Base-by-base conservation (phyloP, 305 asterid species). In the Fraxinus floribunda region DNA sequence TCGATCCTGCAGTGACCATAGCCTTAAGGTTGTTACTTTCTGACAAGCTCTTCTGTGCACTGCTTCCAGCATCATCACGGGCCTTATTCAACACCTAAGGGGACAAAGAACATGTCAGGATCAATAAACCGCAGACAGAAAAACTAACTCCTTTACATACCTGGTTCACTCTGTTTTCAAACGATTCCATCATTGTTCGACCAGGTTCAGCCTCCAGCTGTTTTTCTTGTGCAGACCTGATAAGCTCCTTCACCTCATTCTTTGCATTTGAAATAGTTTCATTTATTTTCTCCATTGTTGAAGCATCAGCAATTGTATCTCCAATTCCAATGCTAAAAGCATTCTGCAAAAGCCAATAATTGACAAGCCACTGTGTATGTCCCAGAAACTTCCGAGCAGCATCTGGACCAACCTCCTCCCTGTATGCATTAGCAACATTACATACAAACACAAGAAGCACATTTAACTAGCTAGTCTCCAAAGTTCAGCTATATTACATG, bases 381-480 rank as follows among this genome's bases (percentile, higher is more conserved):
- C 99, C 99, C 88, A 97, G 89, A 89, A 97, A 97, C 64, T 97
- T 97, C 55, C 99, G 97, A 88, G 99, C 99, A 9, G 98, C 97
- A 90, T 97, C 98, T 20, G 99, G 99, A 41, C 99, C 99, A 13
- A 97, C 99, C 87, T 97, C 99, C 83, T 97, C 99, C 99, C 99
- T 97, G 92, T 75, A 82, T 49, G 77, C 79, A 84, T 71, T 64
- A 77, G 41, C 75, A 76, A 57, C 34, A 74, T 76, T 81, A 62
- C 72, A 76, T 22, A 66, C 29, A 68, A 75, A 77, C 36, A 57
- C 80, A 70, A 7, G 52, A 81, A 76, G 38, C 55, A 60, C 18
- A 18, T 78, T 75, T 39, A 24, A 52, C 26, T 16, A 15, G 62
- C 8, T 75, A 36, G 20, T 9, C 46, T 20, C 55, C 78, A 39